Evolutionary conservation across 2,329 filamentous ascomycete genomes (phyloP).

Genomic region (Byssochlamys sp.): DNA sequence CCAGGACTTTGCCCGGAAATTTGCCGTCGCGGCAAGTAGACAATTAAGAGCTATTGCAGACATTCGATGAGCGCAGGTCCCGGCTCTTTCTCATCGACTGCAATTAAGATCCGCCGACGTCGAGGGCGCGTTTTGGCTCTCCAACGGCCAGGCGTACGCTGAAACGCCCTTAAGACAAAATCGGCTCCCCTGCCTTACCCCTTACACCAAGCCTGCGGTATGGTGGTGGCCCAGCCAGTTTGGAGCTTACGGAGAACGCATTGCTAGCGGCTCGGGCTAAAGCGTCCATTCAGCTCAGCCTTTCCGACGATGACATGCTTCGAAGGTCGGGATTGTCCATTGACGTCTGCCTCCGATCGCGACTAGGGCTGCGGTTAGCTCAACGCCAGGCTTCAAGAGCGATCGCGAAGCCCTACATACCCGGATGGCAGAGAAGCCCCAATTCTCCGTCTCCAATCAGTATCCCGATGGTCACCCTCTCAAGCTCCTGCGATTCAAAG

Average conservation of each 20-base stretch:
- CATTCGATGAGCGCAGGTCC: not conserved
- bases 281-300: not conserved
- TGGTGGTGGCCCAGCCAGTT: not conserved
- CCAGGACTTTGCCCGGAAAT: not conserved
- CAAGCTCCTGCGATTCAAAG: not conserved
- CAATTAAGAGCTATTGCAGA: not conserved
- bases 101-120: conserved; percentile 1
- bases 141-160: not conserved
- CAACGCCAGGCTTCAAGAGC: not conserved
- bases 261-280: not conserved
- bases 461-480: not conserved
- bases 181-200: not conserved
- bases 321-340: not conserved
- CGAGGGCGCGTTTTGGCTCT: conserved; percentile 4
- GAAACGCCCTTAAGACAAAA: conserved; percentile 2
- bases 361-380: not conserved
- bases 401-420: conserved; percentile 1
- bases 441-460: not conserved
- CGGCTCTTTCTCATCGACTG: not conserved
- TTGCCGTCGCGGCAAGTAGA: not conserved
- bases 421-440: not conserved
- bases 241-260: not conserved
- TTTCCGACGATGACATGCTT: not conserved
- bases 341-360: not conserved
- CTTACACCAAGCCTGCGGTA: conserved; percentile 1